Evolutionary conservation across 352 stramenopile genomes (phyloP).

Genomic region (Sclerospora graminicola): DNA sequence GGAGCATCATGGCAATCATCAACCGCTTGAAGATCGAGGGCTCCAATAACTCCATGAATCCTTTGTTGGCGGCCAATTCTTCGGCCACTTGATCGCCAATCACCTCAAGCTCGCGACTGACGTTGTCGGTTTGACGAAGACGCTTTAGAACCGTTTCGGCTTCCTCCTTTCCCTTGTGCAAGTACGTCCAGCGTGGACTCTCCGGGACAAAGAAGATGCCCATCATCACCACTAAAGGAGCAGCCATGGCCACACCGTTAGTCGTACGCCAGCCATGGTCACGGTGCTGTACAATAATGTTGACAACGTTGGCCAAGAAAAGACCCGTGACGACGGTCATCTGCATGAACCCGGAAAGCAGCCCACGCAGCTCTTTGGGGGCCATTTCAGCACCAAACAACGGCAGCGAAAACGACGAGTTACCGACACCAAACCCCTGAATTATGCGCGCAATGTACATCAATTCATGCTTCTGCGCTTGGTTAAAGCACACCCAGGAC

Average conservation of each 20-base stretch:
- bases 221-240: conserved; percentile 25
- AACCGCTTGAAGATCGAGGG: conserved; percentile 8
- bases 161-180: conserved; percentile 32
- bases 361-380: conserved; percentile 19
- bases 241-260: conserved; percentile 22
- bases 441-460: conserved; percentile 23
- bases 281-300: conserved; percentile 22
- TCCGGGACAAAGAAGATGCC: conserved; percentile 40
- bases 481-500: conserved; percentile 20
- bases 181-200: conserved; percentile 37
- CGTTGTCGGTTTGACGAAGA: conserved; percentile 18
- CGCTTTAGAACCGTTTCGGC: conserved; percentile 25
- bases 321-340: conserved; percentile 26
- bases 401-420: conserved; percentile 20
- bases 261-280: conserved; percentile 26
- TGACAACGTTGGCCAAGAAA: conserved; percentile 28
- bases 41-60: conserved; percentile 19
- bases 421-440: conserved; percentile 26
- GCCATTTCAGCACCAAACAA: conserved; percentile 25
- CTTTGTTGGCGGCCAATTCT: conserved; percentile 10
- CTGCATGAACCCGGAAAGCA: conserved; percentile 32
- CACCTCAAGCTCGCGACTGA: conserved; percentile 4
- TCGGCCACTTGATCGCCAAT: conserved; percentile 19
- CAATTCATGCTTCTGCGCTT: conserved; percentile 8
- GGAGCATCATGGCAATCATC: conserved; percentile 6